Evolutionary conservation across 1,284 basidiomycete genomes (phyloP), one percentile per base, ranked within the genome.

Genomic region (Dichomitus squalens): DNA sequence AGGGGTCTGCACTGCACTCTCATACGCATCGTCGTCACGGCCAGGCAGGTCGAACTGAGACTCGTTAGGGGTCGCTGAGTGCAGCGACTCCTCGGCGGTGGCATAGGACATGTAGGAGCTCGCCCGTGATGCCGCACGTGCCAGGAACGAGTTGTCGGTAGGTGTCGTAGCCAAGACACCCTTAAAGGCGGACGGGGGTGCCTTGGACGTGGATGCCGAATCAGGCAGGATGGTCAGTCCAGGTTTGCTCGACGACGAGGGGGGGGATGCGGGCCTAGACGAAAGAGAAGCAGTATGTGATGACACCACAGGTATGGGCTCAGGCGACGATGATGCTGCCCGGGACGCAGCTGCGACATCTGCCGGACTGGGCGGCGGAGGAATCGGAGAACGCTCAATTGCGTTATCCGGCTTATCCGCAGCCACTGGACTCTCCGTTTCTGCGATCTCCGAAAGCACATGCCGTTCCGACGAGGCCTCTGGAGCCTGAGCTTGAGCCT

Each of bases 51-150:
- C 50, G 39, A 49, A 41, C 38, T 36, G 53, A 20, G 57, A 58
- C 8, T 58, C 64, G 31, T 46, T 39, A 4, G 62, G 51, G 4
- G 56, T 57, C 12, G 63, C 58, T 7, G 66, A 49, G 34, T 53
- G 39, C 27, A 64, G 53, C 4, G 62, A 65, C 49, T 72, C 70
- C 36, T 70, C 68, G 18, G 73, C 72, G 21, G 73, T 74, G 8
- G 66, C 68, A 54, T 70, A 75, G 7, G 73, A 66, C 33, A 66
- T 59, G 35, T 65, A 54, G 1, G 71, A 72, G 60, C 71, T 74
- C 23, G 72, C 66, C 23, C 72, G 66, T 2, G 73, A 75, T 29
- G 59, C 66, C 3, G 67, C 51, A 18, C 69, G 65, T 3, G 49
- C 23, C 1, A 59, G 55, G 7, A 53, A 56, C 29, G 63, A 60